Evolutionary conservation across 345 rosid species (phyloP).

Genomic region (Boechera stricta): DNA sequence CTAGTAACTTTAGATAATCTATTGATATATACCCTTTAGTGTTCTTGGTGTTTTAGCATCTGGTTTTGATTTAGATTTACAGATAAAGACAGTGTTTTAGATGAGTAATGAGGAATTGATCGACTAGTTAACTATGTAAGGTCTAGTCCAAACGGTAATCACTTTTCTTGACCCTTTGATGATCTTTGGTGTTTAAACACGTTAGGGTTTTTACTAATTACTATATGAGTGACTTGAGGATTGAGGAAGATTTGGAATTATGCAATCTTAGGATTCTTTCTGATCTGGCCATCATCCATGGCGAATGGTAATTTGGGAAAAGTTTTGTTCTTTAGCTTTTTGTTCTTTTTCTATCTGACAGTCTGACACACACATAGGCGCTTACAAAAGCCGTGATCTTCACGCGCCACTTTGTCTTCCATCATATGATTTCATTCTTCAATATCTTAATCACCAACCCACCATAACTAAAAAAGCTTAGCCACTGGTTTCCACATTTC

Average conservation of each 20-base stretch:
- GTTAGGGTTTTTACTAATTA: constrained; percentile 17
- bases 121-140: background rate
- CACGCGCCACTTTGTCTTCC: constrained; percentile 20
- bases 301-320: constrained; percentile 35
- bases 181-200: constrained; percentile 15
- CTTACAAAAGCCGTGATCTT: background rate
- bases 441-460: constrained; percentile 37
- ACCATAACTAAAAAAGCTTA: constrained; percentile 29
- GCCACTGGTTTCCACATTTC: constrained; percentile 33
- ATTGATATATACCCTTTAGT: background rate
- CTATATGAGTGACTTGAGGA: background rate
- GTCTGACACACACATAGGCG: constrained; percentile 28
- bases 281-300: constrained; percentile 39
- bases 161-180: background rate
- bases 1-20: background rate
- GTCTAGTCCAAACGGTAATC: constrained; percentile 17
- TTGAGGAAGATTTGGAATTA: constrained; percentile 29
- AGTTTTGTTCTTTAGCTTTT: constrained; percentile 45
- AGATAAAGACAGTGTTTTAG: background rate
- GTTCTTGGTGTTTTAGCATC: constrained; percentile 22
- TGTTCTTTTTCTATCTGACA: constrained; percentile 38
- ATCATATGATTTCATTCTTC: constrained; percentile 20
- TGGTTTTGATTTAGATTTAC: background rate
- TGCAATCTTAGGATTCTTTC: constrained; percentile 39
- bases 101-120: background rate